phyloP scores from a whole-genome alignment of 2,329 filamentous ascomycete genomes.

The Xylariales sp. region DNA sequence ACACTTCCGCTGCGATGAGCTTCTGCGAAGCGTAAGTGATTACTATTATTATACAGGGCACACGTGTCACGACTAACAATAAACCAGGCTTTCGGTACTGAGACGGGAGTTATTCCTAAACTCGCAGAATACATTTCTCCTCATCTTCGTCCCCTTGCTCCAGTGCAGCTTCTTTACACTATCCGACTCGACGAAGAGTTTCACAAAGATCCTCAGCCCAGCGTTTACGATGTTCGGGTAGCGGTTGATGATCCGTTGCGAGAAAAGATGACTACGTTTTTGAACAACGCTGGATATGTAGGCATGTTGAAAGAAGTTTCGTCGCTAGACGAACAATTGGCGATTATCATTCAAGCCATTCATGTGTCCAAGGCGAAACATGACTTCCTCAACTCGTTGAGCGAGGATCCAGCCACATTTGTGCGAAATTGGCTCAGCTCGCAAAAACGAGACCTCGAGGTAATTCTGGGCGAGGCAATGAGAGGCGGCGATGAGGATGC shows the following conservation, averaged over 20 bases:
- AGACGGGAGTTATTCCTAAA: constrained; percentile 86
- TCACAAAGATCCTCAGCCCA: constrained; percentile 78
- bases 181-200: constrained; percentile 91
- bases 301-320: constrained; percentile 80
- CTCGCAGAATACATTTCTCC: constrained; percentile 82
- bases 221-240: constrained; percentile 90
- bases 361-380: constrained; percentile 90
- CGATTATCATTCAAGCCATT: constrained; percentile 83
- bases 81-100: constrained; percentile 73
- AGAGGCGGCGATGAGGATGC: constrained; percentile 70
- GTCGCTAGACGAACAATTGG: constrained; percentile 84
- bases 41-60: constrained; percentile 5
- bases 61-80: constrained; percentile 43
- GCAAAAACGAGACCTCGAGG: constrained; percentile 89
- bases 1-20: constrained; percentile 89
- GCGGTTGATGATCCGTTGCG: constrained; percentile 85
- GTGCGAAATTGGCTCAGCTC: constrained; percentile 88
- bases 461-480: constrained; percentile 84
- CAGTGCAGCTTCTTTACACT: constrained; percentile 88
- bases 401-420: constrained; percentile 85
- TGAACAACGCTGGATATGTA: constrained; percentile 76
- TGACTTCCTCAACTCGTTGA: constrained; percentile 82
- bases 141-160: constrained; percentile 82
- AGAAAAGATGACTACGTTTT: constrained; percentile 71
- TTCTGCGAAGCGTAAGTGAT: constrained; percentile 75